phyloP scores from a whole-genome alignment of 768 basidiomycete species.

The Boletus rubescentipes region DNA sequence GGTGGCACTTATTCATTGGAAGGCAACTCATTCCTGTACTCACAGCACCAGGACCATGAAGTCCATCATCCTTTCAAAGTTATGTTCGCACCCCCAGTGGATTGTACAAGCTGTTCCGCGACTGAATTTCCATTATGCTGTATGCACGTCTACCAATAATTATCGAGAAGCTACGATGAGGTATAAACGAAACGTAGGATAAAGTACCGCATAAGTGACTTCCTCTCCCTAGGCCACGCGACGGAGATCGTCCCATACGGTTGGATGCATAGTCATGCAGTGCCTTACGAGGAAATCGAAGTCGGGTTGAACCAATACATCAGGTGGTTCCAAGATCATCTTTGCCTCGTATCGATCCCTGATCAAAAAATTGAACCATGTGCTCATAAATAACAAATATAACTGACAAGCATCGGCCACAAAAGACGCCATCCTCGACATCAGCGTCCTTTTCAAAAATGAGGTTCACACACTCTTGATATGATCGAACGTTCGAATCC shows the following conservation, averaged over 20 bases:
- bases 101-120: background rate
- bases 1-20: too few relatives aligned
- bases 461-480: conserved; percentile 41
- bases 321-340: conserved; percentile 31
- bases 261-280: conserved; percentile 46
- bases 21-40: too few relatives aligned
- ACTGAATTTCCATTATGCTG: conserved; percentile 6
- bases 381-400: background rate
- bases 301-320: conserved; percentile 26
- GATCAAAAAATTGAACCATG: background rate
- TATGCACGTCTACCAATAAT: conserved; percentile 10
- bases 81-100: background rate
- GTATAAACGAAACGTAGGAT: conserved; percentile 13
- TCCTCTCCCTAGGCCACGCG: conserved; percentile 10
- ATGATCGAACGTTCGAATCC: conserved; percentile 34
- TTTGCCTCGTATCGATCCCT: conserved; percentile 28
- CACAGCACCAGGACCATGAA: background rate
- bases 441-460: conserved; percentile 36
- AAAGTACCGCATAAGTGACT: background rate
- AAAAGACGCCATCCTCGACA: conserved; percentile 34
- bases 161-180: conserved; percentile 12
- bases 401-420: conserved; percentile 55
- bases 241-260: conserved; percentile 47
- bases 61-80: background rate
- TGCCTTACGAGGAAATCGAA: conserved; percentile 49